Conservation (phyloP, 208 protist genomes). For the Leishmania guyanensis region DNA sequence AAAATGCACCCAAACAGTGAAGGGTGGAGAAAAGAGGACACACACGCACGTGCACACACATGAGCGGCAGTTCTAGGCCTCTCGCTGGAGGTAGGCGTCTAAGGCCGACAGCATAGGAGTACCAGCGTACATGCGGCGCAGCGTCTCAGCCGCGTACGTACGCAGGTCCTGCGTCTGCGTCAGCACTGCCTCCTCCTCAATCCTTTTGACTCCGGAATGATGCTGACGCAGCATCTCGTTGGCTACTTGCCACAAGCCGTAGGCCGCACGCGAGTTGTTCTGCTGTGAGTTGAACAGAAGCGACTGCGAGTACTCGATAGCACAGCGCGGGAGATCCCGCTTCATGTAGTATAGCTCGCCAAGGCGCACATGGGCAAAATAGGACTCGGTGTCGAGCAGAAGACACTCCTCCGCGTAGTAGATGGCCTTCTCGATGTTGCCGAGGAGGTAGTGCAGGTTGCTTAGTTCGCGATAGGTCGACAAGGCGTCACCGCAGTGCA, state of each 20-base stretch:
- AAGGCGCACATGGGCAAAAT: slow-evolving; percentile 65
- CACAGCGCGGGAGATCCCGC: slow-evolving; percentile 54
- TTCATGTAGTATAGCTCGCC: slow-evolving; percentile 78
- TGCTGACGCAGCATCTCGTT: slow-evolving; percentile 58
- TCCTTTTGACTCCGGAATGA: slow-evolving; percentile 27
- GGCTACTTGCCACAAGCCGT: slow-evolving; percentile 73
- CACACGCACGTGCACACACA: neutral
- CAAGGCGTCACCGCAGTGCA: slow-evolving; percentile 59
- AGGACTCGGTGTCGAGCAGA: slow-evolving; percentile 53
- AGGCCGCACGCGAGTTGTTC: slow-evolving; percentile 82
- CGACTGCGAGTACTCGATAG: slow-evolving; percentile 77
- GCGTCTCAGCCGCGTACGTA: slow-evolving; percentile 56
- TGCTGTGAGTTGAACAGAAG: slow-evolving; percentile 65
- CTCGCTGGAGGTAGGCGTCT: slow-evolving; percentile 63
- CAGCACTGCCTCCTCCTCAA: slow-evolving; percentile 44
- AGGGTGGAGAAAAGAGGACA: neutral
- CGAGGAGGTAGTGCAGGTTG: slow-evolving; percentile 67
- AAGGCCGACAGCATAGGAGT: slow-evolving; percentile 65
- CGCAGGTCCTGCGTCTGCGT: slow-evolving; percentile 53
- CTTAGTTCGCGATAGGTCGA: slow-evolving; percentile 63
- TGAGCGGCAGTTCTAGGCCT: slow-evolving; percentile 2
- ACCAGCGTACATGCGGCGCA: slow-evolving; percentile 78
- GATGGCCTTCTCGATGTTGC: slow-evolving; percentile 54
- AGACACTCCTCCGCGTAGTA: slow-evolving; percentile 78
- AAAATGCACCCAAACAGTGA: neutral